Base-by-base conservation (phyloP, 805 yeast genomes). In the Isabelozyma heimii region DNA sequence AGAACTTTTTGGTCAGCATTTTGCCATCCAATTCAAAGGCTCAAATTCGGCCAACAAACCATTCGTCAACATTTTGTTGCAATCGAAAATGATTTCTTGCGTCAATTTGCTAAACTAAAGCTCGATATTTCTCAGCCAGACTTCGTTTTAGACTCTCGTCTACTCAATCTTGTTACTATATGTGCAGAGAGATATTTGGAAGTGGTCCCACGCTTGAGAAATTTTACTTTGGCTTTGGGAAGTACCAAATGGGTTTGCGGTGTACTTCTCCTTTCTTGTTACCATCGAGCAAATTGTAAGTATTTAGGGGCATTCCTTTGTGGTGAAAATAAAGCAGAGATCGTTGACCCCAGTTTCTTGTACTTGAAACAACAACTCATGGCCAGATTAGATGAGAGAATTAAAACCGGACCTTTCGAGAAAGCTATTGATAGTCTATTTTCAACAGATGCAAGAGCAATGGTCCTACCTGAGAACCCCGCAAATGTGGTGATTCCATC, bases 201-300 rank as follows among this genome's bases (percentile, higher is more conserved):
- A 4, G 9, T 30, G 10, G 43, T 44, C 7, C 47, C 47, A 20
- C 20, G 37, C 12, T 40, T 44, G 16, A 38, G 47, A 14, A 38
- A 37, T 20, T 44, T 44, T 17, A 44, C 47, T 15, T 28, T 44
- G 7, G 47, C 47, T 15, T 44, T 44, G 35, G 43, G 47, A 15
- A 40, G 47, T 15, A 27, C 47, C 10, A 44, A 44, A 17, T 44
- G 47, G 47, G 38, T 44, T 14, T 44, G 47, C 28, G 47, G 38
- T 24, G 38, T 37, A 37, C 28, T 44, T 10, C 43, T 44, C 28
- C 37, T 44, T 8, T 40, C 38, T 27, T 44, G 43, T 30, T 44
- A 24, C 47, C 47, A 44, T 16, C 6, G 43, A 14, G 28, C 47
- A 28, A 40, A 44, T 38, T 38, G 37, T 40, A 27, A 44, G 26